These are phyloP conservation scores for Neurospora sp. DNA, from an alignment of 495 filamentous ascomycete genomes.

Conservation along the genomic window DNA sequence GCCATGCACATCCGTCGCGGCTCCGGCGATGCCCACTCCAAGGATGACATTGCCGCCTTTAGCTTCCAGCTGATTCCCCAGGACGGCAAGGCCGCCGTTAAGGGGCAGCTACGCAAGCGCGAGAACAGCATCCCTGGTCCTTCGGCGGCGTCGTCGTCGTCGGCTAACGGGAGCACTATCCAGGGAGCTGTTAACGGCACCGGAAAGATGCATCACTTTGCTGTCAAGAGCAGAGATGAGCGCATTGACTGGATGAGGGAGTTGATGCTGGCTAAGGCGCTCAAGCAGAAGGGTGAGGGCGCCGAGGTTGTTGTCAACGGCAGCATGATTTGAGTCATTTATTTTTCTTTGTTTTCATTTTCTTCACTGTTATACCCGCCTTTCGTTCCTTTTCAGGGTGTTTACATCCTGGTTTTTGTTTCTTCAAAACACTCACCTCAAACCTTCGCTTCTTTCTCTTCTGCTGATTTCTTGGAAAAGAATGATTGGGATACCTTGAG, in stretches of 20 bases:
- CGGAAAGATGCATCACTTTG: constrained; percentile 87
- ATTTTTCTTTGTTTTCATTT: constrained; percentile 1
- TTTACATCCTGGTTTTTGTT: not conserved
- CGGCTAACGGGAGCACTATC: constrained; percentile 8
- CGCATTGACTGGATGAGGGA: constrained; percentile 98
- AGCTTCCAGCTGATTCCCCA: constrained; percentile 85
- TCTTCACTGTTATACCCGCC: constrained; percentile 7
- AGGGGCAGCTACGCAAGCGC: constrained; percentile 28
- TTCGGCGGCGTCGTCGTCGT: not conserved
- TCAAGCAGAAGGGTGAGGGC: constrained; percentile 72
- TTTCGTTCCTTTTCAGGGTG: not conserved
- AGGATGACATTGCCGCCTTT: constrained; percentile 54
- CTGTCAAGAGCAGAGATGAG: constrained; percentile 76
- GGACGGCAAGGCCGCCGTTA: constrained; percentile 37
- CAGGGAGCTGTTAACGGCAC: constrained; percentile 43
- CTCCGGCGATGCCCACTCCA: constrained; percentile 34
- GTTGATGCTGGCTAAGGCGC: constrained; percentile 89
- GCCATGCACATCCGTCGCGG: constrained; percentile 59
- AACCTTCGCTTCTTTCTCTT: constrained; percentile 6
- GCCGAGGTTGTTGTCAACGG: constrained; percentile 78
- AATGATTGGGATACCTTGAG: not conserved
- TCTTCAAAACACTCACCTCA: not conserved
- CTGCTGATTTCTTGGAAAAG: not conserved
- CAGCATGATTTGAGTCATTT: constrained; percentile 47
- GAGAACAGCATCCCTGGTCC: constrained; percentile 23